Conservation (phyloP, 192 early-diverging fungal genomes). For the Mortierella alpina region DNA sequence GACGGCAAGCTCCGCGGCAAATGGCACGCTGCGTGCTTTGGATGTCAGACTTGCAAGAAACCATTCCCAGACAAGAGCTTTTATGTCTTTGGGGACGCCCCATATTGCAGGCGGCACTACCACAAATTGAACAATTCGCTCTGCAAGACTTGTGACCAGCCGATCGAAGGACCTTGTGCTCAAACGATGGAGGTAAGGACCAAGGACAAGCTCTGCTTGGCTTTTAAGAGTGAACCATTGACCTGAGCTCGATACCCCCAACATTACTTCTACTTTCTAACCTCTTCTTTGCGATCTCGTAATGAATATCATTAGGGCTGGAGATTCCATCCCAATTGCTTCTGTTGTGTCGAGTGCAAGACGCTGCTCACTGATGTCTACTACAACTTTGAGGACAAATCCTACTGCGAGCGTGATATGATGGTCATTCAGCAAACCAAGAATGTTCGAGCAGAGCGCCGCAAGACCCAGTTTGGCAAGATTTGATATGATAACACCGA, state of each 20-base stretch:
- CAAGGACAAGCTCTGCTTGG: background rate
- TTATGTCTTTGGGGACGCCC: conserved; percentile 85
- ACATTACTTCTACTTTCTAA: background rate
- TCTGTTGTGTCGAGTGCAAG: conserved; percentile 75
- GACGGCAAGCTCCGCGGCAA: conserved; percentile 73
- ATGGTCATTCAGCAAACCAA: conserved; percentile 65
- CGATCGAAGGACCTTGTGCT: conserved; percentile 92
- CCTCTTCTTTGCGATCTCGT: too few species aligned
- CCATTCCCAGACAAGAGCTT: conserved; percentile 85
- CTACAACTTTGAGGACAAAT: conserved; percentile 70
- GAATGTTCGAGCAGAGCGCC: conserved; percentile 64
- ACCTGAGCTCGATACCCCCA: too few species aligned
- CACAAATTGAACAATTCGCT: conserved; percentile 87
- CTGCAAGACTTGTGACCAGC: conserved; percentile 79
- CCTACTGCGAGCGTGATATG: conserved; percentile 82
- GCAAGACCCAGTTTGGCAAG: conserved; percentile 63
- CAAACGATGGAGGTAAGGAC: conserved; percentile 75
- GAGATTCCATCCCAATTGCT: conserved; percentile 89
- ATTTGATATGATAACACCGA: conserved; percentile 12
- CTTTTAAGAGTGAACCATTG: background rate
- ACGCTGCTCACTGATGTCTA: conserved; percentile 70
- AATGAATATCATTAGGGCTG: conserved; percentile 48
- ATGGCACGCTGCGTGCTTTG: conserved; percentile 80
- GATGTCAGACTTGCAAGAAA: conserved; percentile 72
- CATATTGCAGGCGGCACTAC: conserved; percentile 88